Percentiles rank a stretch among this genome's conserved stretches.
Conservation (phyloP, 2,329 filamentous ascomycete genomes). For the Chrysoporthe puriensis region DNA sequence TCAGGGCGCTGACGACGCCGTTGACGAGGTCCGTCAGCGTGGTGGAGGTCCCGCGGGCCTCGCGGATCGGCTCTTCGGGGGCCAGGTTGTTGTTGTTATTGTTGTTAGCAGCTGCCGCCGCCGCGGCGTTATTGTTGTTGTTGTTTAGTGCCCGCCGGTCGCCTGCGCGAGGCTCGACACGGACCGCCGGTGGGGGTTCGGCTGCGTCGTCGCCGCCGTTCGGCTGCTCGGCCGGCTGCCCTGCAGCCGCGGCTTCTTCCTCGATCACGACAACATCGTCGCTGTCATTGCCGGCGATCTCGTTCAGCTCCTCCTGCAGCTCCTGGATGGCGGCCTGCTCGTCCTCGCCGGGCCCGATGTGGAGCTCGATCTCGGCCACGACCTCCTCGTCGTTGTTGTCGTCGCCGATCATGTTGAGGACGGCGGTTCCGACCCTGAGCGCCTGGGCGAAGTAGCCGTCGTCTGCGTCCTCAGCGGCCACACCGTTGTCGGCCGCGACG, state of each 20-base stretch:
- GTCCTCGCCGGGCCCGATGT: constrained; percentile 38
- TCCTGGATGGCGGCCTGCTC: constrained; percentile 33
- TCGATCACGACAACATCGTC: constrained; percentile 20
- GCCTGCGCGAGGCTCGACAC: constrained; percentile 16
- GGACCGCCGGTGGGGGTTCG: constrained; percentile 20
- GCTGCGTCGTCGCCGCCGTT: constrained; percentile 17
- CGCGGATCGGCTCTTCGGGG: constrained; percentile 28
- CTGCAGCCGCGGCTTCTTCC: constrained; percentile 12
- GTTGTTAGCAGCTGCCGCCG: constrained; percentile 21
- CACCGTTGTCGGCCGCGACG: constrained; percentile 19
- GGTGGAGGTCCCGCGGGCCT: constrained; percentile 37
- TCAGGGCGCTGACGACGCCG: constrained; percentile 59
- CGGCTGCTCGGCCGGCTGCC: constrained; percentile 15
- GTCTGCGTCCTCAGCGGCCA: constrained; percentile 32
- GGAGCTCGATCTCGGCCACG: constrained; percentile 35
- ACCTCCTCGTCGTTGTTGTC: constrained; percentile 34
- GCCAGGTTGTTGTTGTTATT: constrained; percentile 30
- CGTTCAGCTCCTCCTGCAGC: constrained; percentile 36
- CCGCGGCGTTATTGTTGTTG: constrained; percentile 26
- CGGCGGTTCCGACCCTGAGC: constrained; percentile 32
- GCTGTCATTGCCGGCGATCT: constrained; percentile 29
- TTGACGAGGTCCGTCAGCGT: constrained; percentile 51
- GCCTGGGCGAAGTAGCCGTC: constrained; percentile 31
- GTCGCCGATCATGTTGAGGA: constrained; percentile 41
- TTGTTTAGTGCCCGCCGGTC: constrained; percentile 15